Evolutionary conservation across 2,329 filamentous ascomycete species (phyloP), one percentile per base, ranked within the genome.

Genomic region (Penicillium sp.): DNA sequence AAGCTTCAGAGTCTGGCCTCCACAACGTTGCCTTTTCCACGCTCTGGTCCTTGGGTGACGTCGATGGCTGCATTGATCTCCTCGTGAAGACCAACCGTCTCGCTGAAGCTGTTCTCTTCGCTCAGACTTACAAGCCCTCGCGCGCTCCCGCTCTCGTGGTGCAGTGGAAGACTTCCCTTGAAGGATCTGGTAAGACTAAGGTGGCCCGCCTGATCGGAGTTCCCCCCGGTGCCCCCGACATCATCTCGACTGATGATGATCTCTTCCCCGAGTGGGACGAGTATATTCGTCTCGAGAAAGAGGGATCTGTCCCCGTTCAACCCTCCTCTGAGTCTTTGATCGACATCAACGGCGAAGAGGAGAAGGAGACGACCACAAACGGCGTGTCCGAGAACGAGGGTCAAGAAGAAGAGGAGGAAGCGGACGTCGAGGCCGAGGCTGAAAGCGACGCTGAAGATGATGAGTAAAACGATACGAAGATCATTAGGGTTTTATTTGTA

Each of bases 221-320:
- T 0, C 93, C 93, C 0, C 86, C 82, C 0, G 84, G 87, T 58
- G 88, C 90, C 50, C 72, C 71, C 3, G 77, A 78, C 51, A 52
- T 61, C 33, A 49, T 55, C n/a, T 53, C 57, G 11, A 73, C 75
- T 5, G 79, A 82, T 51, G 86, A 86, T 36, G 90, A 95, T 3
- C 78, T 98, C 58, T 98, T 98, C 73, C 91, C 91, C 0, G 89
- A 96, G 63, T 98, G 93, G 93, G 87, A 95, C 4, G 86, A 93
- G 69, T 96, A 88, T 76, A 66, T 97, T 59, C 78, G 80, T 63
- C 66, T 95, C 53, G 93, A 97, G 74, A 80, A 78, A 50, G 84
- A 90, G 59, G 86, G 86, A 3, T 76, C 75, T 3, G 65, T 71
- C 55, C 49, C 69, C 56, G 53, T 73, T 62, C 60, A 64, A 48